Percentiles rank a stretch among this genome's conserved stretches.
Conservation (phyloP, 2,329 filamentous ascomycete species). For the Fusarium annulatum region DNA sequence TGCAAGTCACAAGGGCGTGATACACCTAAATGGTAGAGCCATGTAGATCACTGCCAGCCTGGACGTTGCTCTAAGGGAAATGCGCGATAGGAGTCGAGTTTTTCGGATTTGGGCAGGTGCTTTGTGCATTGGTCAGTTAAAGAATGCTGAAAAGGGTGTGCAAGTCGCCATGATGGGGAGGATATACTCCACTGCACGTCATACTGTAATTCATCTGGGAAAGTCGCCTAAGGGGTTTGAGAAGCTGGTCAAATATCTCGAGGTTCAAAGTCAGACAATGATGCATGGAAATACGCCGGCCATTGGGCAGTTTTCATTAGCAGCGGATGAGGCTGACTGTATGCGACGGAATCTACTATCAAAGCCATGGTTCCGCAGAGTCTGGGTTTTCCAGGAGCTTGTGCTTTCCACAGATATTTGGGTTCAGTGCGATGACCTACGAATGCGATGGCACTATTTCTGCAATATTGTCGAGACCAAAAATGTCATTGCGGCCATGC, state of each 20-base stretch:
- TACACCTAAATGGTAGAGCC: neutral
- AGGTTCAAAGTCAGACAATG: rapidly evolving
- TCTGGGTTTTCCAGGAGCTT: neutral
- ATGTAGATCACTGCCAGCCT: neutral
- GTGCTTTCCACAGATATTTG: neutral
- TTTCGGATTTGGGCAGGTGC: neutral
- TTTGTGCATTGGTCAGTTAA: neutral
- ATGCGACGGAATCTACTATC: rapidly evolving
- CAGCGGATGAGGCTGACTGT: neutral
- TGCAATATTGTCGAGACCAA: rapidly evolving
- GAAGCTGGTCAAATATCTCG: neutral
- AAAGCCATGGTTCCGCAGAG: neutral
- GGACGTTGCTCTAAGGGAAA: neutral
- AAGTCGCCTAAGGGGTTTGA: rapidly evolving
- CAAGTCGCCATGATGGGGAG: rapidly evolving
- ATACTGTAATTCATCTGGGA: neutral
- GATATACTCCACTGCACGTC: neutral
- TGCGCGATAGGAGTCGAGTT: neutral
- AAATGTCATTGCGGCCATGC: neutral
- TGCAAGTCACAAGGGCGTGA: neutral
- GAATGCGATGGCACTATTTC: neutral
- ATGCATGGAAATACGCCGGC: neutral
- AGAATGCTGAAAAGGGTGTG: neutral
- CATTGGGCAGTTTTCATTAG: neutral
- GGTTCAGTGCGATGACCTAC: neutral